phyloP scores from a whole-genome alignment of 2,329 filamentous ascomycete species.

The Dryadomyces sulphureus region DNA sequence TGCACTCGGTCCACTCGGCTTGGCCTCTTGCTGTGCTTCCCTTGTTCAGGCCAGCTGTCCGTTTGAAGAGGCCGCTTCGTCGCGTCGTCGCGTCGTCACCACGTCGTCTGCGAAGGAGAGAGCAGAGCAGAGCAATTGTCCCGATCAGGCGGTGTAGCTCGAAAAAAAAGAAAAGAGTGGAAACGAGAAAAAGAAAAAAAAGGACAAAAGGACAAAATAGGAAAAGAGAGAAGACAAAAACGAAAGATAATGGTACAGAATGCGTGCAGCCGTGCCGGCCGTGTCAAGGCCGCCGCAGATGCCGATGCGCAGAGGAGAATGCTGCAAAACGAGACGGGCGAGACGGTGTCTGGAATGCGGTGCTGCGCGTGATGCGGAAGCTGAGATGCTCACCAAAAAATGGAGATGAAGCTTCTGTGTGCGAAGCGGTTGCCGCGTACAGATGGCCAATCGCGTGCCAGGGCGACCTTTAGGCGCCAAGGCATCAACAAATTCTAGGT shows the following conservation, averaged over 20 bases:
- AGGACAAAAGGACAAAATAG: background rate
- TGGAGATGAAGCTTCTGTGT: background rate
- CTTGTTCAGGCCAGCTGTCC: too few species aligned
- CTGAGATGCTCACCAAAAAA: background rate
- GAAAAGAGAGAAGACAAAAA: background rate
- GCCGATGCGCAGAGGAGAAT: background rate
- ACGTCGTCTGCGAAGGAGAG: too few species aligned
- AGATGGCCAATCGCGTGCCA: slow-evolving; percentile 16
- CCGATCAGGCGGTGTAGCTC: too few species aligned
- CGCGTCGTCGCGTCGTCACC: background rate
- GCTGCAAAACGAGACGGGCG: background rate
- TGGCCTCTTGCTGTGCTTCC: background rate
- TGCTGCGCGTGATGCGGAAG: background rate
- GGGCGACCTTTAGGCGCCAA: slow-evolving; percentile 17
- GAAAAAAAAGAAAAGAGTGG: background rate
- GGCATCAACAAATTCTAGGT: slow-evolving; percentile 17
- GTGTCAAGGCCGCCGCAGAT: background rate
- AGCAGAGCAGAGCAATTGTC: too few species aligned
- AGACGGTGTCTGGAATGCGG: background rate
- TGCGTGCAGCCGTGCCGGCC: background rate
- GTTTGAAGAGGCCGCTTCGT: too few species aligned
- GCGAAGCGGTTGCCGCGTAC: background rate
- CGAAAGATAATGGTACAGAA: background rate
- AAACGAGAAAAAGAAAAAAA: background rate
- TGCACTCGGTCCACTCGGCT: background rate